Evolutionary conservation across 345 rosid species (phyloP), one percentile per base, ranked within the genome.

Genomic region (Mallotus nudiflorus): DNA sequence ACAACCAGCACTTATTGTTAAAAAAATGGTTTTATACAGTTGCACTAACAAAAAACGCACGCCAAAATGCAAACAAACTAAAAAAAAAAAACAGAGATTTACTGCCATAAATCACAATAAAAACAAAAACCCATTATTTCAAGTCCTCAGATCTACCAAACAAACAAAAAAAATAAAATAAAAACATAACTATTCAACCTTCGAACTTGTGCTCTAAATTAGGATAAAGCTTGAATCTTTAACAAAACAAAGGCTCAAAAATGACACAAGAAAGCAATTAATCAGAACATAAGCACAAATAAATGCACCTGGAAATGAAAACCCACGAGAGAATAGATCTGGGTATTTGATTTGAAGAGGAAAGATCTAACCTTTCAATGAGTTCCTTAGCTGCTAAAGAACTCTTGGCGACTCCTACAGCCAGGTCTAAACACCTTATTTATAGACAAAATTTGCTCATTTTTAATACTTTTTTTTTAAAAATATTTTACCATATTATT

Each of bases 321-420:
- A 25, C 27, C 22, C 15, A 27, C 4, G 37, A 27, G 16, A 65
- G 22, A 46, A 12, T 3, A 63, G 68, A 65, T 28, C 68, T 65
- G 10, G 42, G 22, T n/a, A 48, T 19, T 31, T 46, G 40, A 48
- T 18, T 46, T 48, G 1, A 7, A 65, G 13, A 27, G 18, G 18
- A 28, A 28, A 65, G 56, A 59, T 37, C 56, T 9, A 27, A 46
- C 56, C 37, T 63, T 65, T 46, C 55, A 65, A 65, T 1, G 55
- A 65, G 68, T 48, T 15, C 55, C 29, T 46, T 9, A 65, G 55
- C 54, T 46, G 22, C 14, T 9, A 16, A 65, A 14, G 42, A 65
- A 48, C 55, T 46, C 42, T 46, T 65, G 68, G 42, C 42, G 55
- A 29, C 68, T 48, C 35, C 28, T 15, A 48, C 6, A 15, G 42